Percentiles rank a stretch among this genome's conserved stretches.
Conservation (phyloP, 2,329 filamentous ascomycete species). For the Ascochyta fabae region DNA sequence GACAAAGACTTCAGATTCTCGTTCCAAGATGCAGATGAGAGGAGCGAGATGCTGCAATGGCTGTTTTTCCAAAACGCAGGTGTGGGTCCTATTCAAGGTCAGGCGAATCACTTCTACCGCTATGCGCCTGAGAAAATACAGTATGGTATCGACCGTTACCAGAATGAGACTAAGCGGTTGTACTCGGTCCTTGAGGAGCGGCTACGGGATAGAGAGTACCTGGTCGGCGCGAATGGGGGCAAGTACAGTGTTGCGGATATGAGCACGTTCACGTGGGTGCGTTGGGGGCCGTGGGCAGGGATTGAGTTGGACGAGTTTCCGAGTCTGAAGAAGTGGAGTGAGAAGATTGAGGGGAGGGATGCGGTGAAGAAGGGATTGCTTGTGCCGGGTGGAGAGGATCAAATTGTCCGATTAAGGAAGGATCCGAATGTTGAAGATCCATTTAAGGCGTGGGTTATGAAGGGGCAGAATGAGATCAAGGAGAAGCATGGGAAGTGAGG, state of each 20-base stretch:
- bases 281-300: slow-evolving; percentile 63
- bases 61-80: slow-evolving; percentile 73
- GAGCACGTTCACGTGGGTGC: slow-evolving; percentile 78
- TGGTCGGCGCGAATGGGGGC: slow-evolving; percentile 66
- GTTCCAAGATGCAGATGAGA: slow-evolving; percentile 75
- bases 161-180: slow-evolving; percentile 79
- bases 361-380: slow-evolving; percentile 64
- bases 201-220: slow-evolving; percentile 59
- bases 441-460: slow-evolving; percentile 34
- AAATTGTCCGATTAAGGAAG: slow-evolving; percentile 31
- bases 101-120: slow-evolving; percentile 78
- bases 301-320: slow-evolving; percentile 72
- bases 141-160: slow-evolving; percentile 80
- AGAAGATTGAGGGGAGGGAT: slow-evolving; percentile 35
- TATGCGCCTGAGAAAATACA: slow-evolving; percentile 81
- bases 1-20: slow-evolving; percentile 79
- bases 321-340: slow-evolving; percentile 60
- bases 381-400: slow-evolving; percentile 33
- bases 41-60: slow-evolving; percentile 81
- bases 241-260: slow-evolving; percentile 69
- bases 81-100: slow-evolving; percentile 77
- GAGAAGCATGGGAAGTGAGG: slow-evolving; percentile 23
- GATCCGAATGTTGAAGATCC: slow-evolving; percentile 32
- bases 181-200: slow-evolving; percentile 77
- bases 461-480: slow-evolving; percentile 28